phyloP scores from a whole-genome alignment of 2,329 filamentous ascomycete species.

The Volutella citrinella region DNA sequence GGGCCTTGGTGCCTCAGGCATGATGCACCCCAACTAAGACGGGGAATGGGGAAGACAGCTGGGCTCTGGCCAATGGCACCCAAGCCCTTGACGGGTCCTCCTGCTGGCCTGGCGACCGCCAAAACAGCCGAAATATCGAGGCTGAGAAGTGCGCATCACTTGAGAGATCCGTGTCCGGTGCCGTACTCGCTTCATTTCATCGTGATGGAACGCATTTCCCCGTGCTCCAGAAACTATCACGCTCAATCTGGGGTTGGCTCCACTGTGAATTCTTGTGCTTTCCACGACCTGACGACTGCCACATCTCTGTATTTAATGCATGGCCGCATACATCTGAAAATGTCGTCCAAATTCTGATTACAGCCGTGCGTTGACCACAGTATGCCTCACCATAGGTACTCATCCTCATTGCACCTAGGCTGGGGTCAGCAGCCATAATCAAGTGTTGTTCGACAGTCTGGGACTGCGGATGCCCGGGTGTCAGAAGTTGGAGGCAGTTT shows the following conservation, averaged over 20 bases:
- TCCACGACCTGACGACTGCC: too few species aligned
- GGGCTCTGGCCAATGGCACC: conserved; percentile 16
- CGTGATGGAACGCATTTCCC: conserved; percentile 6
- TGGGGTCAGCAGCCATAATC: too few species aligned
- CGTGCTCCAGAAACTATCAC: conserved; percentile 12
- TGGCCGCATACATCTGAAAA: too few species aligned
- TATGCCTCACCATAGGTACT: too few species aligned
- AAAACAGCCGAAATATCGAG: conserved; percentile 2
- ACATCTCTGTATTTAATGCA: too few species aligned
- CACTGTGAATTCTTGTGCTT: too few species aligned
- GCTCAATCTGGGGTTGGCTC: conserved; percentile 23
- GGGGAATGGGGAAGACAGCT: conserved; percentile 6
- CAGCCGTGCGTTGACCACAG: too few species aligned
- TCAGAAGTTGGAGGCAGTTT: too few species aligned
- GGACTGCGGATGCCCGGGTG: too few species aligned
- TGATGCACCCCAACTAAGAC: conserved; percentile 9
- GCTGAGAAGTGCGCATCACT: background rate
- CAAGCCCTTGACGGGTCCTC: conserved; percentile 16
- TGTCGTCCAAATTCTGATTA: too few species aligned
- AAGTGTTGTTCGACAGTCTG: too few species aligned
- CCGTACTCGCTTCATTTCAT: conserved; percentile 5
- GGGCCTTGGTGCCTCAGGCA: conserved; percentile 23
- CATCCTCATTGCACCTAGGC: too few species aligned
- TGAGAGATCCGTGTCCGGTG: conserved; percentile 1
- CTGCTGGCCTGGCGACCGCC: conserved; percentile 22